Conservation (phyloP, 805 yeast genomes). For the Saccharomycopsis oosterbeekiorum region DNA sequence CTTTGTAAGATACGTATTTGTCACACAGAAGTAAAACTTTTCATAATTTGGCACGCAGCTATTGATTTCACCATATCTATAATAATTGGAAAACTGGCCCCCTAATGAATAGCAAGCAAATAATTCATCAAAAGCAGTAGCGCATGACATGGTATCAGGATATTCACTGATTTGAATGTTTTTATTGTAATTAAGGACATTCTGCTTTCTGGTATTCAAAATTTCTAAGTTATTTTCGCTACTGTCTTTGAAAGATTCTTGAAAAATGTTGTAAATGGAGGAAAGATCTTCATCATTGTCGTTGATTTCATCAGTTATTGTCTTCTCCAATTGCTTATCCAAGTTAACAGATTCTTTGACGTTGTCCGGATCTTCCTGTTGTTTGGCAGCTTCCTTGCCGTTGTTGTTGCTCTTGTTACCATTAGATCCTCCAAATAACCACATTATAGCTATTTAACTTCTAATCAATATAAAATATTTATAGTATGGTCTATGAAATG, state of each 20-base stretch:
- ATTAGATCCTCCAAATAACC: neutral
- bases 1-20: constrained; percentile 46
- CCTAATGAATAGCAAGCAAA: constrained; percentile 83
- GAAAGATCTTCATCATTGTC: constrained; percentile 11
- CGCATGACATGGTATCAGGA: constrained; percentile 44
- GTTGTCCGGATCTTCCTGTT: neutral
- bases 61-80: constrained; percentile 71
- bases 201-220: constrained; percentile 4
- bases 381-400: neutral
- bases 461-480: too few relatives aligned
- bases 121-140: constrained; percentile 80
- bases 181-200: constrained; percentile 2
- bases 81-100: constrained; percentile 78
- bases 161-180: constrained; percentile 4
- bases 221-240: neutral
- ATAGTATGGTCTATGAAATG: neutral
- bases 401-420: neutral
- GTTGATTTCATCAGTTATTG: neutral
- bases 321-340: neutral
- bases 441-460: neutral
- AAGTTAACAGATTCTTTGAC: neutral
- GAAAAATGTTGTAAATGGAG: constrained; percentile 12
- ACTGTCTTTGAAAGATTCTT: constrained; percentile 7
- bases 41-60: constrained; percentile 60
- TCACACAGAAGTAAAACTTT: constrained; percentile 73